Percentiles rank a stretch among this genome's conserved stretches.
Evolutionary conservation across 495 filamentous ascomycete species (phyloP).

Genomic region (Chlorociboria aeruginascens): DNA sequence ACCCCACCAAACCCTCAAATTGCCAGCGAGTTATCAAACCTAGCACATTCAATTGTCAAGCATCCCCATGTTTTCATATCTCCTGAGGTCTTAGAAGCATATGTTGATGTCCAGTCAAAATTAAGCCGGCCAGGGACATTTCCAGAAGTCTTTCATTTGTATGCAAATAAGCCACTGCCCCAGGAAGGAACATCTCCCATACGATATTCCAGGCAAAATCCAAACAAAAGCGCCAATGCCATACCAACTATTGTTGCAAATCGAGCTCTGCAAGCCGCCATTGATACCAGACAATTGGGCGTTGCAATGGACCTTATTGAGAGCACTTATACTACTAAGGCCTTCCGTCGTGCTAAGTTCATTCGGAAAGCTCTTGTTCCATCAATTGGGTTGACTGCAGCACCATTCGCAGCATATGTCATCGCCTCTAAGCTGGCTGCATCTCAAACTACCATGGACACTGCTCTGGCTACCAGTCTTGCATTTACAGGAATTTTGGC

Average conservation of each 20-base stretch:
- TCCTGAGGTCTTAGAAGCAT: slow-evolving; percentile 50
- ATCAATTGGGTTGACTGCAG: slow-evolving; percentile 26
- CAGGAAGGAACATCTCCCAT: slow-evolving; percentile 43
- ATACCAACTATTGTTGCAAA: slow-evolving; percentile 55
- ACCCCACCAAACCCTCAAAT: slow-evolving; percentile 3
- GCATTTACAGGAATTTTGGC: slow-evolving; percentile 69
- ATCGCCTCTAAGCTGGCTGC: slow-evolving; percentile 47
- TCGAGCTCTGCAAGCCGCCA: slow-evolving; percentile 61
- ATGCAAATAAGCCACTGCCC: slow-evolving; percentile 71
- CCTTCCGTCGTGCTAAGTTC: slow-evolving; percentile 58
- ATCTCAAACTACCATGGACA: slow-evolving; percentile 60
- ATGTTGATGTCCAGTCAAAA: slow-evolving; percentile 59
- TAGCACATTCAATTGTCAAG: slow-evolving; percentile 52
- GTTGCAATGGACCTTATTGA: slow-evolving; percentile 73
- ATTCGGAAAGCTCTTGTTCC: slow-evolving; percentile 26
- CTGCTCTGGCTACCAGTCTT: slow-evolving; percentile 56
- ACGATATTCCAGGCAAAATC: slow-evolving; percentile 48
- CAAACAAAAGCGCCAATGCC: slow-evolving; percentile 55
- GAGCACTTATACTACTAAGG: slow-evolving; percentile 58
- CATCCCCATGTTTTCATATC: slow-evolving; percentile 78
- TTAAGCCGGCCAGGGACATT: slow-evolving; percentile 60
- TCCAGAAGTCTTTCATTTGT: slow-evolving; percentile 69
- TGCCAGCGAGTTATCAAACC: slow-evolving; percentile 32
- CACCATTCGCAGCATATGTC: slow-evolving; percentile 59
- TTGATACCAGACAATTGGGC: slow-evolving; percentile 60